Evolutionary conservation across 768 basidiomycete genomes (phyloP).

Genomic region (Lyophyllum semitale): DNA sequence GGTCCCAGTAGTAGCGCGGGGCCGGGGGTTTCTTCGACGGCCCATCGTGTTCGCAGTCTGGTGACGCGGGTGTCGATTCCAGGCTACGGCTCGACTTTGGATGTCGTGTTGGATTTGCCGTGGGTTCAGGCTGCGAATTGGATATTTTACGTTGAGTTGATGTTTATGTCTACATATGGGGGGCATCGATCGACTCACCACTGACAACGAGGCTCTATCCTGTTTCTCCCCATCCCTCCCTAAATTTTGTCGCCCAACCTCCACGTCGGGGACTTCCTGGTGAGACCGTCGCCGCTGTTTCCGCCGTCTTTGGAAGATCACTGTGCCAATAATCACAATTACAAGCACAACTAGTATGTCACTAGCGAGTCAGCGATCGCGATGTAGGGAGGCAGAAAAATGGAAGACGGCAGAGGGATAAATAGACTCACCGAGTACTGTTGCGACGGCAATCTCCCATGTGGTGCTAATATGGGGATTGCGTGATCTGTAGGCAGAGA

Average conservation of each 20-base stretch:
- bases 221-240: conserved; percentile 5
- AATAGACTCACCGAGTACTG: conserved; percentile 31
- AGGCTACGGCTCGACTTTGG: conserved; percentile 9
- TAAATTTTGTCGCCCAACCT: not conserved
- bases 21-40: conserved; percentile 24
- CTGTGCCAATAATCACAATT: conserved; percentile 24
- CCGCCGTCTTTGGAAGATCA: conserved; percentile 28
- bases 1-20: conserved; percentile 34
- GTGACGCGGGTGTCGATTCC: conserved; percentile 17
- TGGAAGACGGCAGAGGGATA: no score
- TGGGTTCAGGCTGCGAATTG: conserved; percentile 10
- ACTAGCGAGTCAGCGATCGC: not conserved
- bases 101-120: conserved; percentile 10
- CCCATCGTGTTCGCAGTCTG: conserved; percentile 24
- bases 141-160: not conserved
- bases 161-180: not conserved
- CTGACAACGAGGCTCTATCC: not conserved
- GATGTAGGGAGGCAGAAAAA: not conserved
- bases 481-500: conserved; percentile 24
- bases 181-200: conserved; percentile 4
- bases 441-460: conserved; percentile 40
- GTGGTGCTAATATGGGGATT: conserved; percentile 32
- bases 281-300: conserved; percentile 18
- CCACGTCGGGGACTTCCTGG: conserved; percentile 3
- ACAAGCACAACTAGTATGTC: conserved; percentile 26